These are phyloP conservation scores for Psilocybe cubensis DNA, from an alignment of 768 basidiomycete species.

Conservation along the genomic window DNA sequence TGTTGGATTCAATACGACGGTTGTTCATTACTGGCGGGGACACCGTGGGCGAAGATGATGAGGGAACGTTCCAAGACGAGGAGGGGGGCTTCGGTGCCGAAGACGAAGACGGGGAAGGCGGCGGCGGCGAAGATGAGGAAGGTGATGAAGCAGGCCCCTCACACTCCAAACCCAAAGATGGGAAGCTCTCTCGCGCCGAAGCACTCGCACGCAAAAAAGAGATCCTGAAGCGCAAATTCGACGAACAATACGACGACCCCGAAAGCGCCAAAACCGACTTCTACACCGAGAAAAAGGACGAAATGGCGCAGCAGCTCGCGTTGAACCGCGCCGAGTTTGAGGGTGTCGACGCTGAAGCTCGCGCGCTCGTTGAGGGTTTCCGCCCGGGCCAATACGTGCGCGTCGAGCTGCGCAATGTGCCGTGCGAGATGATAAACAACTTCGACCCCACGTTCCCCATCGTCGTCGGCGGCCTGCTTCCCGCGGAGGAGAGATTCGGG, in stretches of 20 bases:
- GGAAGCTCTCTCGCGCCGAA: slow-evolving; percentile 45
- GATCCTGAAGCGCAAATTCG: slow-evolving; percentile 90
- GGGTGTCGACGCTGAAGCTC: slow-evolving; percentile 72
- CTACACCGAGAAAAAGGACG: slow-evolving; percentile 90
- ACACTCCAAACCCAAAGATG: slow-evolving; percentile 16
- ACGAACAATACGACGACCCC: slow-evolving; percentile 95
- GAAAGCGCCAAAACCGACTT: slow-evolving; percentile 81
- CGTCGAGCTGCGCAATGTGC: slow-evolving; percentile 82
- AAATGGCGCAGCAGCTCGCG: slow-evolving; percentile 82
- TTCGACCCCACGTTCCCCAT: slow-evolving; percentile 93
- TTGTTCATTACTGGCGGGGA: slow-evolving; percentile 88
- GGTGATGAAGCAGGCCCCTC: slow-evolving; percentile 33
- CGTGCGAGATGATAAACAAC: slow-evolving; percentile 90
- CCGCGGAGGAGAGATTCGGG: slow-evolving; percentile 90
- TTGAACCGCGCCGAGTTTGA: slow-evolving; percentile 88
- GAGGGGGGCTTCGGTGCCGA: slow-evolving; percentile 48
- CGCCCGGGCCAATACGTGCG: slow-evolving; percentile 92
- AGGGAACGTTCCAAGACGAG: slow-evolving; percentile 37
- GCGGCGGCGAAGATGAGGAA: slow-evolving; percentile 22
- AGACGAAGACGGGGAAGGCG: slow-evolving; percentile 28
- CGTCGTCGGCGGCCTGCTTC: slow-evolving; percentile 87
- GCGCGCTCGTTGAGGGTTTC: slow-evolving; percentile 88
- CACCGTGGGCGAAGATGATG: slow-evolving; percentile 35
- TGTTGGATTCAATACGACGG: slow-evolving; percentile 83
- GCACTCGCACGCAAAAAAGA: slow-evolving; percentile 87